Conservation (phyloP, 1,284 basidiomycete genomes). For the Cryptococcus sp. region DNA sequence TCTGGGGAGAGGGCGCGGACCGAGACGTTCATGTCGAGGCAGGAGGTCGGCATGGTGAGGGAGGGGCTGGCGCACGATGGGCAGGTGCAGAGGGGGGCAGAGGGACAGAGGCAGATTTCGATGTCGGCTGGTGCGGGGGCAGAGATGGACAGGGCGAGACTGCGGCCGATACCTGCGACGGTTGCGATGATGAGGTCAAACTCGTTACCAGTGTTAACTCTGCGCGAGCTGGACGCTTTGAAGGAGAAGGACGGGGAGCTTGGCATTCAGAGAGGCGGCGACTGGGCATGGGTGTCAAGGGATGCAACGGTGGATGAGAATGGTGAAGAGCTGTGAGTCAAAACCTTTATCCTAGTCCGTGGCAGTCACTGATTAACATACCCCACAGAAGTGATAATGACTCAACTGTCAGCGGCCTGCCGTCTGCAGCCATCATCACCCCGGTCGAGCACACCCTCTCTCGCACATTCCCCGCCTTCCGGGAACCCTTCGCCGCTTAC, state of each 20-base stretch:
- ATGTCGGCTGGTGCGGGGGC: background rate
- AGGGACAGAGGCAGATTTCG: background rate
- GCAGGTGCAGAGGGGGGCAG: too few relatives aligned
- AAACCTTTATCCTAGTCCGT: background rate
- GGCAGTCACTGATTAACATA: background rate
- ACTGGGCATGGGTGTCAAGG: slow-evolving; percentile 38
- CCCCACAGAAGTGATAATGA: background rate
- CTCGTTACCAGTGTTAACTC: slow-evolving; percentile 36
- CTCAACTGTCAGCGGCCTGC: background rate
- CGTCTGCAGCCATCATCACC: slow-evolving; percentile 3
- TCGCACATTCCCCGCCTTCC: slow-evolving; percentile 16
- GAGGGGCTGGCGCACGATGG: background rate
- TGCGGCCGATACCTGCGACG: slow-evolving; percentile 8
- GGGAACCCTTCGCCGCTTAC: slow-evolving; percentile 19
- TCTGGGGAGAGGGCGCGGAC: slow-evolving; percentile 6
- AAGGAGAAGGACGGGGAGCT: slow-evolving; percentile 38
- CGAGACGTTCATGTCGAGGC: slow-evolving; percentile 12
- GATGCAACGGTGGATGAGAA: slow-evolving; percentile 13
- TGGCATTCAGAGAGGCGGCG: slow-evolving; percentile 34
- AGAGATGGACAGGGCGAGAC: background rate
- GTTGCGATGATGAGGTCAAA: slow-evolving; percentile 40
- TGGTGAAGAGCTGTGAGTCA: slow-evolving; percentile 13
- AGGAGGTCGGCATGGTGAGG: slow-evolving; percentile 3
- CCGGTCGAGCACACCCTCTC: slow-evolving; percentile 4
- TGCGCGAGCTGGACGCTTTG: slow-evolving; percentile 33